These are phyloP conservation scores for Didymella arachidicola DNA, from an alignment of 2,329 filamentous ascomycete genomes.

Conservation along the genomic window DNA sequence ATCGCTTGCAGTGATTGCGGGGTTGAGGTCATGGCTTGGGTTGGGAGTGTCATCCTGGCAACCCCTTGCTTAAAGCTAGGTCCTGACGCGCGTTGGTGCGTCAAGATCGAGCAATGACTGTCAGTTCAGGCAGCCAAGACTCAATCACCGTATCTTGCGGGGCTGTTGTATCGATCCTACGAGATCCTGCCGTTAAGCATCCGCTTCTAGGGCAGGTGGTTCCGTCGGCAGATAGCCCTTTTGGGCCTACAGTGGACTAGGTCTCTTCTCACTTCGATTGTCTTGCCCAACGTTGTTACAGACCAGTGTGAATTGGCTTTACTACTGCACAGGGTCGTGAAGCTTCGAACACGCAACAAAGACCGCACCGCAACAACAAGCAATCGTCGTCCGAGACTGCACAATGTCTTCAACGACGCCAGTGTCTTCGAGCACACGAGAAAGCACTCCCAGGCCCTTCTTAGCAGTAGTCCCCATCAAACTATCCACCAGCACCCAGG, in stretches of 20 bases:
- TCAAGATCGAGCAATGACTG: neutral
- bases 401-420: conserved; percentile 5
- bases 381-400: neutral
- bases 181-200: neutral
- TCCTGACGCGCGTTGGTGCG: neutral
- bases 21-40: neutral
- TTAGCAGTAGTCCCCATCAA: neutral
- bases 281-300: neutral
- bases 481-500: neutral
- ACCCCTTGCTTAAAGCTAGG: conserved; percentile 11
- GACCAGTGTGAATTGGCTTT: neutral
- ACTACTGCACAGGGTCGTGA: neutral
- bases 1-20: conserved; percentile 1
- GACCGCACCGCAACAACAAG: neutral
- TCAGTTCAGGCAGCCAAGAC: neutral
- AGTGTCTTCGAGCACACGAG: neutral
- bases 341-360: neutral
- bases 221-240: neutral
- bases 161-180: neutral
- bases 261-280: neutral
- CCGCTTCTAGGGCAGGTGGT: neutral
- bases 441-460: neutral
- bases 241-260: neutral
- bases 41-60: neutral
- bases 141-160: conserved; percentile 3